These are phyloP conservation scores for Pseudocercospora fijiensis DNA, from an alignment of 2,329 filamentous ascomycete genomes.

Conservation along the genomic window DNA sequence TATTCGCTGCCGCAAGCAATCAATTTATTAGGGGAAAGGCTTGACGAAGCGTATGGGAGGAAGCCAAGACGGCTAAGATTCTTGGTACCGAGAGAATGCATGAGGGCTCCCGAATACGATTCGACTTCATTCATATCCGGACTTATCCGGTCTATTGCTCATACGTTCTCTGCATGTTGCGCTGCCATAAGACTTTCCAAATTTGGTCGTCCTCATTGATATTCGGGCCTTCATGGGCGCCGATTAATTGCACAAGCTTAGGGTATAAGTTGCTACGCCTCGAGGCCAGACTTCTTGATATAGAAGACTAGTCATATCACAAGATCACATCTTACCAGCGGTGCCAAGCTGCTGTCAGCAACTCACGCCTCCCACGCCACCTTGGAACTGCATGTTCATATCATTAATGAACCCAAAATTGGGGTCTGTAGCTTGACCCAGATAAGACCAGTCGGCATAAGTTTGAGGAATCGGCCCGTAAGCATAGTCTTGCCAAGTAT, in stretches of 20 bases:
- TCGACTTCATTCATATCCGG: background rate
- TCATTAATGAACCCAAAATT: slow-evolving; percentile 26
- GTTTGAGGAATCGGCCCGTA: slow-evolving; percentile 25
- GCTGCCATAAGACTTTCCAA: background rate
- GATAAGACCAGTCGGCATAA: slow-evolving; percentile 24
- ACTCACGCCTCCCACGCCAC: slow-evolving; percentile 18
- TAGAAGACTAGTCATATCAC: background rate
- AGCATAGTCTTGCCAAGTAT: slow-evolving; percentile 25
- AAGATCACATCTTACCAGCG: background rate
- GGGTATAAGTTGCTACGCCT: background rate
- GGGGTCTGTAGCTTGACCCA: slow-evolving; percentile 24
- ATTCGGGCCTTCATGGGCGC: background rate
- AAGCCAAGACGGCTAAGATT: background rate
- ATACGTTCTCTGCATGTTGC: background rate
- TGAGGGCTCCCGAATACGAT: background rate
- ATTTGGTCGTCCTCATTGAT: background rate
- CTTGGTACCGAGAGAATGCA: background rate
- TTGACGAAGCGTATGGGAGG: background rate
- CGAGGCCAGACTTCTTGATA: background rate
- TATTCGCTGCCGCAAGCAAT: background rate
- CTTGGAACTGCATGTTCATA: slow-evolving; percentile 23
- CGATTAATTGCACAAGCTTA: too few relatives aligned
- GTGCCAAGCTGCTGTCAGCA: slow-evolving; percentile 8
- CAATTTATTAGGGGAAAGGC: background rate
- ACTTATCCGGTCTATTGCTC: background rate